Evolutionary conservation across 192 early-diverging fungal species (phyloP), one percentile per base, ranked within the genome.

Genomic region (Entomortierella lignicola): DNA sequence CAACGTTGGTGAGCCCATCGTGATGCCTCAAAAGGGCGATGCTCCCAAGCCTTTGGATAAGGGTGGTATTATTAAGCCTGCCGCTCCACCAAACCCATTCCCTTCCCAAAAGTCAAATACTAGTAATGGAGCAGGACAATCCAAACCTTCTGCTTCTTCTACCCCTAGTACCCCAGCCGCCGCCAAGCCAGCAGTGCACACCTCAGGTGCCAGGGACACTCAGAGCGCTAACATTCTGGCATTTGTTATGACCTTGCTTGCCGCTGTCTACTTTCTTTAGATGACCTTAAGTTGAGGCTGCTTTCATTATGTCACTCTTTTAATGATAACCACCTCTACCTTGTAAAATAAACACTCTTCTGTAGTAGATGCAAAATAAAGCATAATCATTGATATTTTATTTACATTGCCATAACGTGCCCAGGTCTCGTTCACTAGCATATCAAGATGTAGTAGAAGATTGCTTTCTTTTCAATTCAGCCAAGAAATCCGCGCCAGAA

Each of bases 191-290:
- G 15, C 44, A 47, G 44, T 47, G 44, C 29, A 51, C 4, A 15
- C 47, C 15, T 57, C 75, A 0, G 30, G 53, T 2, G 63, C 57
- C 4, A 44, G 51, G 2, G 55, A 48, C 21, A 56, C 53, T 15
- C 53, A 60, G 31, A 50, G 52, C 10, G 75, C 67, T 12, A 79
- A 70, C 43, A 66, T 70, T 23, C n/a, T 79, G 61, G 63, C 75
- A n/a, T 53, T 69, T 32, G 68, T 67, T 6, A 26, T 79, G 75
- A 50, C 75, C 8, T 55, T 79, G 55, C 61, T 79, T 41, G 75
- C 67, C 8, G 75, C 75, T 7, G 75, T 79, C 29, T 79, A 70
- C 48, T 61, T 79, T n/a, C 31, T 77, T 30, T 77, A 77, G 27
- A 12, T 13, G 59, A 60, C 34, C 26, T n/a, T n/a, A n/a, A n/a